Base-by-base conservation (phyloP, 352 stramenopile genomes). In the Phytophthora crassamura region DNA sequence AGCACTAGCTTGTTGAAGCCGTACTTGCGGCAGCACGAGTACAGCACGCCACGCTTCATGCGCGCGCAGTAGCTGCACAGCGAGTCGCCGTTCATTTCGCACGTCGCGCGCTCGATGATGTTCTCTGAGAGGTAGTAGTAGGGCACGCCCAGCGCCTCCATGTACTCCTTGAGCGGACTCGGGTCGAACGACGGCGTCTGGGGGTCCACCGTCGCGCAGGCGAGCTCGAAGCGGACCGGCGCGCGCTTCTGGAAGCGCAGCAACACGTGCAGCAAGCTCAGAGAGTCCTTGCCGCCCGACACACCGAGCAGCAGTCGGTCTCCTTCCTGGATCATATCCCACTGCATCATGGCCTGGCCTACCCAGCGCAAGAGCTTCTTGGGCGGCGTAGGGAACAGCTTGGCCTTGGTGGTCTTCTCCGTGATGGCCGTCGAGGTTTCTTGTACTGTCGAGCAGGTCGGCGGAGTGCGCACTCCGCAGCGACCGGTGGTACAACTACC, bases 21-120 rank as follows among this genome's bases (percentile, higher is more conserved):
- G 41, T 98, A 81, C 36, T 88, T 87, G 30, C 95, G 82, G 54
- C 96, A 98, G 74, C 86, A 98, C n/a, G 84, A 88, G 75, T 99
- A 99, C 15, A 99, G 78, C 70, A 98, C 84, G 6, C 97, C 97
- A 32, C 97, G 89, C 78, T 99, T 99, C 93, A 99, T 99, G 49
- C 97, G 86, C 16, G 94, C 85, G 75, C 97, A 99, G 72, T 97
- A 99, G 34, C 91, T 87, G 75, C 97, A 99, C 43, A 99, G 77
- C n/a, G 93, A 96, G 62, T 94, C 88, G 15, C 89, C 89, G 42
- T 94, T 69, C 81, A 98, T 51, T 53, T 97, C 93, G 51, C 89
- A 92, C 45, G 83, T 84, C 6, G 94, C 93, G 47, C 89, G 80
- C 46, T 91, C 88, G 53, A 97, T 96, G 42, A 97, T 98, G 59